Evolutionary conservation across 202 grass and related monocot genomes (phyloP).

Genomic region (Alloteropsis angusta): DNA sequence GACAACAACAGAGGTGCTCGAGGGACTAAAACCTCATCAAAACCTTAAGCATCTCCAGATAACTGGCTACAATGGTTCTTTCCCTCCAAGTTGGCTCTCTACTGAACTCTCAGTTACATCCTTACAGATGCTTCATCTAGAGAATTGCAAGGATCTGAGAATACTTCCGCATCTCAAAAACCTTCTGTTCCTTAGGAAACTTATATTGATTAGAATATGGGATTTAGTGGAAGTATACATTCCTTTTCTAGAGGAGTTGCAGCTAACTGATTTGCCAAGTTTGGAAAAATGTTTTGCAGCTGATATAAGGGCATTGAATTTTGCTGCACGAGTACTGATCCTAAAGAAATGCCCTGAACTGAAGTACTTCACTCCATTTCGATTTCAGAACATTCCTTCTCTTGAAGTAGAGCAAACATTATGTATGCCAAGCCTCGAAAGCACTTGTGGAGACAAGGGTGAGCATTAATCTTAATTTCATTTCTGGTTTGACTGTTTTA

Average conservation of each 20-base stretch:
- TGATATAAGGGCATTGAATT: background rate
- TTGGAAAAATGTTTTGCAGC: background rate
- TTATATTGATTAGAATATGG: background rate
- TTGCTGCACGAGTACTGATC: background rate
- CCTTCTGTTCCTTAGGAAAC: background rate
- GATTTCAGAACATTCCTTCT: too few relatives aligned
- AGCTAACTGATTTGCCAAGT: background rate
- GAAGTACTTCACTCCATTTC: background rate
- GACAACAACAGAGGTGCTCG: slow-evolving; percentile 16
- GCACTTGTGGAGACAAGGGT: too few relatives aligned
- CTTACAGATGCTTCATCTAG: slow-evolving; percentile 26
- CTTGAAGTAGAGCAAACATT: too few relatives aligned
- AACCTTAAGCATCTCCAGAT: slow-evolving; percentile 26
- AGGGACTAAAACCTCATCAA: slow-evolving; percentile 28
- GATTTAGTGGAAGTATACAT: background rate
- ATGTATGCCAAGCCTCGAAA: too few relatives aligned
- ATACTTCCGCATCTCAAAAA: background rate
- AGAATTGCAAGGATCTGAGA: slow-evolving; percentile 1
- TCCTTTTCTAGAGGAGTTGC: slow-evolving; percentile 23
- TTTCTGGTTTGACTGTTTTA: too few relatives aligned
- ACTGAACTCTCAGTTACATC: background rate
- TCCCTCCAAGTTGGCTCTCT: slow-evolving; percentile 25
- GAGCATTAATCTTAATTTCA: too few relatives aligned
- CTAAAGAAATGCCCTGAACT: background rate
- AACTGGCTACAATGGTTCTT: background rate